phyloP scores from a whole-genome alignment of 805 yeast species.

The Geotrichum ghanense region DNA sequence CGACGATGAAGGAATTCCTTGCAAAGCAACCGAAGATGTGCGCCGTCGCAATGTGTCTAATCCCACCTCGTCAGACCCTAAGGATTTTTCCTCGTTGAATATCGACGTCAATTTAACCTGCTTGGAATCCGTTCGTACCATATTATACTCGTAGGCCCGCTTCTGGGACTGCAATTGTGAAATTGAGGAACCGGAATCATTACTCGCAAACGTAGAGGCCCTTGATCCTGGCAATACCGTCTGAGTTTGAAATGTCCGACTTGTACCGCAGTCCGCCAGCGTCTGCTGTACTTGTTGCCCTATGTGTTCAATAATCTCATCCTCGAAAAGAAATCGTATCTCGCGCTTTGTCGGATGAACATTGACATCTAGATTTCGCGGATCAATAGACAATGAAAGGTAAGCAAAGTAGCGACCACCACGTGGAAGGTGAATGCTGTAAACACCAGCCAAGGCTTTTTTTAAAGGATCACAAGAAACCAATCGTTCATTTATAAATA shows the following conservation, averaged over 20 bases:
- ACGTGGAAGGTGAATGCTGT: constrained; percentile 60
- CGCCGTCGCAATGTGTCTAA: too few species aligned
- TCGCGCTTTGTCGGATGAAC: constrained; percentile 94
- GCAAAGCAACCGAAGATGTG: too few species aligned
- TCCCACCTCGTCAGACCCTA: too few species aligned
- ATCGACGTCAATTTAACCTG: constrained; percentile 44
- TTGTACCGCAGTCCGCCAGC: constrained; percentile 48
- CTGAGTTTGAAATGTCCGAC: constrained; percentile 61
- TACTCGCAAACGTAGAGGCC: neutral
- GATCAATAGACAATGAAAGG: constrained; percentile 52
- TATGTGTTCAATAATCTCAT: constrained; percentile 63
- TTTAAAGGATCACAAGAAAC: constrained; percentile 74
- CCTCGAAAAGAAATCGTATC: constrained; percentile 76
- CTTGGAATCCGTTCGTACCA: constrained; percentile 60
- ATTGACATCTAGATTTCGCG: constrained; percentile 77
- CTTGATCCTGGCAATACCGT: constrained; percentile 31
- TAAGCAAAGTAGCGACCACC: constrained; percentile 72
- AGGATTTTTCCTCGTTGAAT: constrained; percentile 13
- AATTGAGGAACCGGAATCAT: too few species aligned
- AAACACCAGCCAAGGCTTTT: constrained; percentile 53
- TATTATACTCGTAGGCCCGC: constrained; percentile 46
- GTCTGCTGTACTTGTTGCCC: constrained; percentile 37
- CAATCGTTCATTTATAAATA: constrained; percentile 77
- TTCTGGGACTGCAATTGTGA: constrained; percentile 6
- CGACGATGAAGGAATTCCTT: too few species aligned